Base-by-base conservation (phyloP, 208 protist genomes). In the Crithidia brevicula region DNA sequence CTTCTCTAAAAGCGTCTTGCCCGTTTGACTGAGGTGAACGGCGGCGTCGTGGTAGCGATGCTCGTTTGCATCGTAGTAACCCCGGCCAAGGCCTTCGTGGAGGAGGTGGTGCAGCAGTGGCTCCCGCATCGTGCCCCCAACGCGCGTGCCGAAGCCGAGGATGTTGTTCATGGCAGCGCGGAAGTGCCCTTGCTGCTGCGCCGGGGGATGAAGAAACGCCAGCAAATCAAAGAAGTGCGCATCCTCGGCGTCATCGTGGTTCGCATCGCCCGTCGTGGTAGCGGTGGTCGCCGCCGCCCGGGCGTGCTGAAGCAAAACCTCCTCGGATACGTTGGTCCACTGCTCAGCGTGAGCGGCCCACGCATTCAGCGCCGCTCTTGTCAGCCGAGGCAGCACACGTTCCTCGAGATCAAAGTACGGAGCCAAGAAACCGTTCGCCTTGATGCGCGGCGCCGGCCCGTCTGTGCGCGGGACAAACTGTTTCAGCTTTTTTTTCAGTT, bases 81-180 rank as follows among this genome's bases (percentile, higher is more conserved):
- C 31, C 4, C 42, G 72, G 33, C 65, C 72, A 16, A 78, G 70
- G 13, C 74, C 81, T 58, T 80, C 72, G 15, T 51, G 23, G 1
- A 74, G 30, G 13, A 86, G 31, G 68, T 79, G 70, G 20, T 54
- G 62, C 11, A 86, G 56, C 18, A 80, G 54, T 20, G 67, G 40
- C 5, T 77, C 65, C 27, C 81, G 81, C 28, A 58, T 31, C 30
- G 76, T 77, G 25, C 79, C 87, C 0, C 65, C 77, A 6, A 90
- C 73, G 23, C 87, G 83, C 0, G 76, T 59, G 28, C 87, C 83
- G 56, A 81, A 76, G 9, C 49, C 53, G 18, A 93, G 40, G 38
- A 93, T 72, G 9, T 36, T 56, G 31, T 90, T 36, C 38, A 88
- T 25, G 30, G 77, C 67, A 7, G 52, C 11, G 46, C 69, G 67